Base-by-base conservation (phyloP, 2,329 filamentous ascomycete species). In the Cladorrhinum sp. region DNA sequence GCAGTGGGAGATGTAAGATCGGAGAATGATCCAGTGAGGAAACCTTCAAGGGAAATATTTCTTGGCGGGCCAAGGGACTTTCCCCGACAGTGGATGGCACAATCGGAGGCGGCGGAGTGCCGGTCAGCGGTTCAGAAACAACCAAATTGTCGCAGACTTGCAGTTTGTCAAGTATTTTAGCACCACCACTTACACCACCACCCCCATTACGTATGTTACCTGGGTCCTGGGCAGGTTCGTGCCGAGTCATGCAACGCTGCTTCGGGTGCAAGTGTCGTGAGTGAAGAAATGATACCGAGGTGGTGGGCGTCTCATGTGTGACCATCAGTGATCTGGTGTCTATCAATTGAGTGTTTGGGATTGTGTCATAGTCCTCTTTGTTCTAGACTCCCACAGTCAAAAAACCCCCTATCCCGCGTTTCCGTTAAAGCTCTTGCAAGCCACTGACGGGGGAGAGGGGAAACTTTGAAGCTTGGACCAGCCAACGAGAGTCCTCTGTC, bases 1-100 rank as follows among this genome's bases (percentile, higher is more conserved):
- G 38, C 22, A 56, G 45, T 24, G 22, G 38, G 32, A n/a, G 36
- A 29, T 53, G 41, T 10, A 24, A 36, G 57, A 51, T 49, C 24
- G 61, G 25, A 24, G 18, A n/a, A 45, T 45, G 52, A 18, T 23
- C 32, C 23, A 23, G 50, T 48, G 58, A 49, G 29, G 53, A 53
- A 59, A 50, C 54, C 56, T 59, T 61, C 57, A 62, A 64, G 60
- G 58, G 60, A 56, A 65, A 61, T 54, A 38, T 36, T 48, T 57
- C 64, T 67, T 67, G 65, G 65, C 65, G 36, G 45, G 38, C 18
- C 29, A 55, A 41, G 52, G 52, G 32, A 54, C 36, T 41, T 41
- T 45, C 27, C 32, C 38, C 22, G 24, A 27, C 48, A 50, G 54
- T 57, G 54, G 54, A 57, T 57, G 41, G 59, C 54, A 57, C 50